Conservation (phyloP, 208 protist genomes). For the Blastocrithidia nonstop region DNA sequence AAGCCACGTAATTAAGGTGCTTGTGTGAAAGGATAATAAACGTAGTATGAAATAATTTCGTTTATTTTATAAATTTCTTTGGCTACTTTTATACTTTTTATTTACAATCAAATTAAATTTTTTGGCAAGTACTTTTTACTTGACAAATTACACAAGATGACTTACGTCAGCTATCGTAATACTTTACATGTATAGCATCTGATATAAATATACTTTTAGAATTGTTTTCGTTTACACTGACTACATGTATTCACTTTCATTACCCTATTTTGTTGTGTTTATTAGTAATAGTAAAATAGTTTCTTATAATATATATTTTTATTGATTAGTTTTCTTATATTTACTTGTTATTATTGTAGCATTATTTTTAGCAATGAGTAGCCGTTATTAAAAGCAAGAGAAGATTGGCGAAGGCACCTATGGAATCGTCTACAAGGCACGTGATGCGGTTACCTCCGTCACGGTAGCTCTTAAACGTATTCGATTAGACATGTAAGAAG, state of each 20-base stretch:
- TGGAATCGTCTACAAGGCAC: constrained; percentile 94
- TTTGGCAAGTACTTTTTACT: neutral
- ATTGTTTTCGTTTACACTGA: too few species aligned
- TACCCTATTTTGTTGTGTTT: too few species aligned
- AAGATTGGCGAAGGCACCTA: constrained; percentile 94
- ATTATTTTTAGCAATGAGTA: constrained; percentile 18
- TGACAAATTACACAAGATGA: neutral
- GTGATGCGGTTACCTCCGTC: constrained; percentile 32
- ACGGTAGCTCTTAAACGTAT: constrained; percentile 84
- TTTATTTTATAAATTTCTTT: constrained; percentile 7
- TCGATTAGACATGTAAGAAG: constrained; percentile 67
- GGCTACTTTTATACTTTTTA: neutral
- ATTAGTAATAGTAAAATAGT: too few species aligned
- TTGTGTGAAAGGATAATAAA: too few species aligned
- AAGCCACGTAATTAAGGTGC: constrained; percentile 95
- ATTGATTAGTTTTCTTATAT: too few species aligned
- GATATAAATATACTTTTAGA: too few species aligned
- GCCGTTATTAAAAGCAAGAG: constrained; percentile 81
- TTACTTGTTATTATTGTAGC: too few species aligned
- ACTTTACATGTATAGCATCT: too few species aligned
- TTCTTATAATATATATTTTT: too few species aligned
- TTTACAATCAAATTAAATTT: neutral
- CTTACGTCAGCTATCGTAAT: too few species aligned
- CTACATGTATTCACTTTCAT: too few species aligned
- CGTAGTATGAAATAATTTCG: constrained; percentile 3